A percentile compares a stretch with the other conserved stretches of the same genome.
Conservation (phyloP, 2,329 filamentous ascomycete species). For the Chrysosporium keratinophilum region DNA sequence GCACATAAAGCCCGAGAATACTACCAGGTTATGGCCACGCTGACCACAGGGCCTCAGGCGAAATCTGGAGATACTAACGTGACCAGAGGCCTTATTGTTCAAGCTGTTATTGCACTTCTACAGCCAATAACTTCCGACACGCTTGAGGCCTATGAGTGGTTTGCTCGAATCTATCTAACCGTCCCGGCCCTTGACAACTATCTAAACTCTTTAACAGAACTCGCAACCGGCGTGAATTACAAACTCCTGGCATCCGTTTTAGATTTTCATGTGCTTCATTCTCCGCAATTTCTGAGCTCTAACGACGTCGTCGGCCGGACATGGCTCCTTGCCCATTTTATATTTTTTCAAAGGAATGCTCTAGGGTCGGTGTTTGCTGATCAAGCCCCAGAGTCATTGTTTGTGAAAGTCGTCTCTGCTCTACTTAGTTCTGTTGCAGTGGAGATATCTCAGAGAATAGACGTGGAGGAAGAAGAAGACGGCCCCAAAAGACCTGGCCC, state of each 20-base stretch:
- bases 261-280: conserved; percentile 23
- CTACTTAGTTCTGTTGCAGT: conserved; percentile 48
- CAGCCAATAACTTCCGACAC: conserved; percentile 36
- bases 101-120: conserved; percentile 34
- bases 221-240: conserved; percentile 43
- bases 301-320: conserved; percentile 37
- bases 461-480: conserved; percentile 27
- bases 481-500: conserved; percentile 23
- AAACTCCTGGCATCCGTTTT: conserved; percentile 38
- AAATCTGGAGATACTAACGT: conserved; percentile 17
- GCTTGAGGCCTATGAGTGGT: conserved; percentile 37
- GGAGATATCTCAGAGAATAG: conserved; percentile 44
- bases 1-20: conserved; percentile 31
- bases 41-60: conserved; percentile 24
- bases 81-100: conserved; percentile 24
- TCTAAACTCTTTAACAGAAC: conserved; percentile 30
- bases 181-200: conserved; percentile 32
- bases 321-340: conserved; percentile 50
- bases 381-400: conserved; percentile 42
- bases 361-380: conserved; percentile 29
- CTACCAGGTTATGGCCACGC: conserved; percentile 31
- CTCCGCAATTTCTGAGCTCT: conserved; percentile 21
- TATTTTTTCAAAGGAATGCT: conserved; percentile 47
- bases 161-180: conserved; percentile 38
- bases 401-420: conserved; percentile 46